Evolutionary conservation across 2,329 filamentous ascomycete species (phyloP), one percentile per base, ranked within the genome.

Genomic region (Beauveria scarabaeidicola): DNA sequence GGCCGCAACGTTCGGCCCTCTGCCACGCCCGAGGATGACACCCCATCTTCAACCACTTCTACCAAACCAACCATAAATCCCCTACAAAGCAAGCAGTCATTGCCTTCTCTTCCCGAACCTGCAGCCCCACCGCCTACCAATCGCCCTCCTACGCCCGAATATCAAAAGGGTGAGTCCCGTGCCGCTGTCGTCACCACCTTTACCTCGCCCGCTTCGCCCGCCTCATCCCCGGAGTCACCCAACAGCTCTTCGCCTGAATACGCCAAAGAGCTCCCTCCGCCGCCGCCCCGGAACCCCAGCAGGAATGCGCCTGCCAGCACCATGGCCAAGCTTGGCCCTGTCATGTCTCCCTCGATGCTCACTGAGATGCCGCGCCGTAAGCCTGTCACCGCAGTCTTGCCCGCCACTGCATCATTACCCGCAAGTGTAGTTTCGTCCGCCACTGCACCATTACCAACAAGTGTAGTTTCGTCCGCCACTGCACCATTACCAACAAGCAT

Each of bases 81-180:
- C 3, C 13, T 41, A 11, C 21, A 32, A 21, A 50, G 17, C 19
- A 23, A 59, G 41, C 27, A 38, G 44, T 50, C 50, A 8, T 19
- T 48, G 27, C 15, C 48, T 44, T 59, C 48, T 19, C 40, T 52
- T 8, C 3, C n/a, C 27, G 46, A 36, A 47, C 9, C 29, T 6
- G 32, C 57, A 9, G 10, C 43, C 41, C 17, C 46, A 40, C 23
- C 51, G 44, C 62, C 44, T 62, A 62, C 13, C 47, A 70, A 72
- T 43, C 73, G 77, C 2, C 75, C 77, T 10, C 78, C 78, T 1
- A 81, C 78, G 2, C 78, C 79, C 17, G 78, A 81, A 48, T 80
- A 81, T 60, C 74, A 74, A 43, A 72, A 73, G 21, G 72, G 75
- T 47, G 77, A 80, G 60, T 67, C 73, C 55, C 72, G 72, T 61